Percentiles rank a stretch among this genome's conserved stretches.
Evolutionary conservation across 2,329 filamentous ascomycete species (phyloP).

Genomic region (Zopfia rhizophila): DNA sequence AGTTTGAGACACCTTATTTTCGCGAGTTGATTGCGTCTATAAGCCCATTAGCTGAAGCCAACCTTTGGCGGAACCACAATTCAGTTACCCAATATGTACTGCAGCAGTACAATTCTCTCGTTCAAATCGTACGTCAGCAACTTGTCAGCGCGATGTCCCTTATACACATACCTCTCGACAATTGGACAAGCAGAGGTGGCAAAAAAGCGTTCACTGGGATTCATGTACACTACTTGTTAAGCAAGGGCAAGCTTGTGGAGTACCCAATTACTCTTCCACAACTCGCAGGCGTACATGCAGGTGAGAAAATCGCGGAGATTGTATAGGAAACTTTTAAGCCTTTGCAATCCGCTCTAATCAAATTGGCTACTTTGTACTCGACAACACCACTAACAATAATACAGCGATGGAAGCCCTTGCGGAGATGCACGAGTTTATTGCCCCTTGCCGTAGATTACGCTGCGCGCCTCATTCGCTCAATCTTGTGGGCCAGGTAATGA

Average conservation of each 20-base stretch:
- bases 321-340: slow-evolving; percentile 6
- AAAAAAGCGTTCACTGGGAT: slow-evolving; percentile 14
- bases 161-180: slow-evolving; percentile 8
- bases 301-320: slow-evolving; percentile 6
- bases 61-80: slow-evolving; percentile 3
- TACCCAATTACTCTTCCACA: slow-evolving; percentile 11
- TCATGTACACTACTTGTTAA: slow-evolving; percentile 12
- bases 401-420: slow-evolving; percentile 5
- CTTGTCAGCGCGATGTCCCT: slow-evolving; percentile 2
- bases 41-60: slow-evolving; percentile 5
- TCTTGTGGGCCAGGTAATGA: slow-evolving; percentile 3
- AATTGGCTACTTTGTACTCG: slow-evolving; percentile 14
- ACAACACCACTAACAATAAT: slow-evolving; percentile 6
- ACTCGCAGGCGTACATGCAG: slow-evolving; percentile 6
- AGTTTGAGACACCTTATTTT: slow-evolving; percentile 7
- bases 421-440: background rate
- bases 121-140: background rate
- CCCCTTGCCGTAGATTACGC: slow-evolving; percentile 3
- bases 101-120: slow-evolving; percentile 4
- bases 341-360: no score
- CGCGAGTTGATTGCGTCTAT: background rate
- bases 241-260: slow-evolving; percentile 4
- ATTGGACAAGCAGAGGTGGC: slow-evolving; percentile 3
- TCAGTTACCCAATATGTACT: slow-evolving; percentile 6
- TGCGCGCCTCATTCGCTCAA: slow-evolving; percentile 10